Conservation (phyloP, 192 early-diverging fungal species). For the Coemansia sp. region DNA sequence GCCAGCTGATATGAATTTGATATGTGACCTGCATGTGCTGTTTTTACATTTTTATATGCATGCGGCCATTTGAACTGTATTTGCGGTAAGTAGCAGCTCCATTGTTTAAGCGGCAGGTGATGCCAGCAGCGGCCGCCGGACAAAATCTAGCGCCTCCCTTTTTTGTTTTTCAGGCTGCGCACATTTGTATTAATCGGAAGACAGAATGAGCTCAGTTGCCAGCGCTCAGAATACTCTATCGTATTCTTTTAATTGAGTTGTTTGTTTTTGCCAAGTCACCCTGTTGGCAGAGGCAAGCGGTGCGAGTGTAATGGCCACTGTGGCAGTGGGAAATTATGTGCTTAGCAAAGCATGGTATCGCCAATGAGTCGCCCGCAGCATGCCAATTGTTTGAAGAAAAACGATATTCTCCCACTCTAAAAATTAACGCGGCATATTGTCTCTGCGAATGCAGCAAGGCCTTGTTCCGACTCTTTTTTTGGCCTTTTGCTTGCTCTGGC, state of each 20-base stretch:
- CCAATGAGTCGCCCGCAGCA: conserved; percentile 1
- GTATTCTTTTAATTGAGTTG: no score
- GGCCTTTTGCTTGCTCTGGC: not conserved
- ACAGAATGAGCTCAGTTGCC: not conserved
- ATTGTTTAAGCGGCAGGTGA: conserved; percentile 10
- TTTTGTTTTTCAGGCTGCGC: not conserved
- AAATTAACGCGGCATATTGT: conserved; percentile 8
- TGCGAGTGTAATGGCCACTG: not conserved
- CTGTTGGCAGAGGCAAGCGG: not conserved
- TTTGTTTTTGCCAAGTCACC: no score
- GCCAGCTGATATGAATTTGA: conserved; percentile 27
- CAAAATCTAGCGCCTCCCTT: conserved; percentile 12
- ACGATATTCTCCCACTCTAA: not conserved
- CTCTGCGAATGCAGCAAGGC: not conserved
- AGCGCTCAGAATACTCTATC: not conserved
- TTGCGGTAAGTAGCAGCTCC: conserved; percentile 5
- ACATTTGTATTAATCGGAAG: not conserved
- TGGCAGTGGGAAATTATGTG: not conserved
- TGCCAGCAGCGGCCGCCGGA: conserved; percentile 10
- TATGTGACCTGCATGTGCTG: conserved; percentile 23
- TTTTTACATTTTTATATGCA: conserved; percentile 25
- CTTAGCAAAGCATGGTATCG: not conserved
- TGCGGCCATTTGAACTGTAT: conserved; percentile 11
- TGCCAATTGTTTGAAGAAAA: not conserved
- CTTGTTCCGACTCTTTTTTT: not conserved